Conservation (phyloP, 768 basidiomycete genomes). For the Boletus rubropictus region DNA sequence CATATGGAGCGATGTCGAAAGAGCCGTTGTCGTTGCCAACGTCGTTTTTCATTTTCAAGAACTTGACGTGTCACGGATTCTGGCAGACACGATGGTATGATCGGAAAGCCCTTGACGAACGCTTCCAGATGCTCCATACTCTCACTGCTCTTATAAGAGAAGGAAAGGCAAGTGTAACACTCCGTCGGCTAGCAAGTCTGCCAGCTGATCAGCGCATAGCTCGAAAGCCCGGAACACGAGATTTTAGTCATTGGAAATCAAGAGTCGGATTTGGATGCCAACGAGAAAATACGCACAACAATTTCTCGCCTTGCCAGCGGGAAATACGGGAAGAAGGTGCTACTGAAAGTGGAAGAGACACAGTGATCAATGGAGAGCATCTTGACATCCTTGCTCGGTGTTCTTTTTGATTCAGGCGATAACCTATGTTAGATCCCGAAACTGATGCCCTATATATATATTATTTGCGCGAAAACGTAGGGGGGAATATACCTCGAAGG, state of each 20-base stretch:
- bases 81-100: conserved; percentile 75
- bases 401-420: neutral
- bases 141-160: conserved; percentile 49
- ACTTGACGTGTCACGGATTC: conserved; percentile 69
- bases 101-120: conserved; percentile 42
- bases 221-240: conserved; percentile 64
- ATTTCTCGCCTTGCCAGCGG: conserved; percentile 35
- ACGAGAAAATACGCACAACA: conserved; percentile 28
- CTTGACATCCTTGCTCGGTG: neutral
- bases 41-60: conserved; percentile 80
- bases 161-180: conserved; percentile 41
- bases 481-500: neutral
- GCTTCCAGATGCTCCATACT: conserved; percentile 44
- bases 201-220: conserved; percentile 35
- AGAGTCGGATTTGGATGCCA: conserved; percentile 36
- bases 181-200: neutral
- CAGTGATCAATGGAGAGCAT: conserved; percentile 1
- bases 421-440: neutral
- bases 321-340: conserved; percentile 43
- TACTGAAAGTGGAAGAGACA: conserved; percentile 36
- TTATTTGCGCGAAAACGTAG: neutral
- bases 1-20: conserved; percentile 90
- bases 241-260: conserved; percentile 48
- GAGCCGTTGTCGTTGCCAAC: conserved; percentile 72
- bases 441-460: conserved; percentile 1